A percentile compares a stretch with the other conserved stretches of the same genome.
These are phyloP conservation scores for Eucalyptus tenuipes DNA, from an alignment of 345 rosid genomes.

Conservation along the genomic window DNA sequence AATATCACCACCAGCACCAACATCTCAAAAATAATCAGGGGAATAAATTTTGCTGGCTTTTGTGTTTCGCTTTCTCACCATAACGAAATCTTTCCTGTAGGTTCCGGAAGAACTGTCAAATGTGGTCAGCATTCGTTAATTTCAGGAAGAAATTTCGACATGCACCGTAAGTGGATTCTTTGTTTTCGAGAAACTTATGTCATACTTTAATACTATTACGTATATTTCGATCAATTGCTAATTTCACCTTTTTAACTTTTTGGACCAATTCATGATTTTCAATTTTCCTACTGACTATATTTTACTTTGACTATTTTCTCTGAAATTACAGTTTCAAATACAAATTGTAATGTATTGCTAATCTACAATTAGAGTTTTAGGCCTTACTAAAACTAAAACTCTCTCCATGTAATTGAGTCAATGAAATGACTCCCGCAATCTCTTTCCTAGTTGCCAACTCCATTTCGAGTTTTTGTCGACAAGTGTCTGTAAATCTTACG, in stretches of 20 bases:
- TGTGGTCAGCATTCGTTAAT: not conserved
- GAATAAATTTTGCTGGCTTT: not conserved
- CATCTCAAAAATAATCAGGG: not conserved
- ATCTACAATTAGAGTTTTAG: not conserved
- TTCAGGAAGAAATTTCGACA: too few relatives aligned
- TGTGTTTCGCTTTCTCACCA: not conserved
- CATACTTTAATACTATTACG: not conserved
- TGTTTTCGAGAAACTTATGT: not conserved
- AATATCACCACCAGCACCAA: not conserved
- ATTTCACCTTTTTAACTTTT: not conserved
- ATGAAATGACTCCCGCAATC: not conserved
- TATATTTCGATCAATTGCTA: not conserved
- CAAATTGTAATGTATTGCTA: too few relatives aligned
- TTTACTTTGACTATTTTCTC: too few relatives aligned
- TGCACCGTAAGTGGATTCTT: rapidly evolving
- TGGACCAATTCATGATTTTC: not conserved
- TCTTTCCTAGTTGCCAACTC: not conserved
- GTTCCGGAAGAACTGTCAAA: not conserved
- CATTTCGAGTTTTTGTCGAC: too few relatives aligned
- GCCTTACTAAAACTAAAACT: not conserved
- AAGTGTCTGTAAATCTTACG: rapidly evolving
- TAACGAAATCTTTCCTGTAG: not conserved
- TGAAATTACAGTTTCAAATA: not conserved
- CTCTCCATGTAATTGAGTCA: not conserved
- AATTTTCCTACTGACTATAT: not conserved